Evolutionary conservation across 352 stramenopile genomes (phyloP), one percentile per base, ranked within the genome.

Genomic region (Thraustotheca clavata): DNA sequence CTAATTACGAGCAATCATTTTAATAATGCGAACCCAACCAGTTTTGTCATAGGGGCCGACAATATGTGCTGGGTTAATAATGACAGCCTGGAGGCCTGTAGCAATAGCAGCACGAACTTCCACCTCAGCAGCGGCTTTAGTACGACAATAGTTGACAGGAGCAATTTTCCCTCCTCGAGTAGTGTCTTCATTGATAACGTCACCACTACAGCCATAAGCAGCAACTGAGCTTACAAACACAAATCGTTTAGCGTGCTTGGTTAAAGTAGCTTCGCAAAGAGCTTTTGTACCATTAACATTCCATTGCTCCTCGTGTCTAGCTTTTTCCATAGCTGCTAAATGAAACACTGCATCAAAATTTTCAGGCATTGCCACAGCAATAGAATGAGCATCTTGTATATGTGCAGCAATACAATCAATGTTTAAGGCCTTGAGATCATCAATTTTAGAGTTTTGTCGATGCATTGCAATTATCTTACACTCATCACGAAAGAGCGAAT

Each of bases 41-140:
- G 14, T 27, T 5, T 14, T 11, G 35, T 62, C 54, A 29, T 62
- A 29, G n/a, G 54, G 32, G 18, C 54, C 54, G 4, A 62, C 14
- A 40, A 62, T 62, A n/a, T 62, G 54, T 12, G 34, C 54, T 9
- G 54, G 54, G 54, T 62, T 62, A 9, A 62, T 27, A 29, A 62
- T 62, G 12, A 62, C 33, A 12, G 54, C 54, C n/a, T 29, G 20
- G 38, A 62, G 54, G 32, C 54, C 54, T 16, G 49, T 18, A 5
- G 32, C 8, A 40, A 62, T 49, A 4, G 54, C 54, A 24, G 33
- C 54, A 16, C 54, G 54, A 6, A 62, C 54, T 46, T 24, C 16
- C 14, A 29, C 32, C 36, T 62, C 54, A 1, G 54, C 54, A 4
- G 33, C 54, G 35, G 9, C 18, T 54, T 62, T 62, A 6, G 5